Evolutionary conservation across 1,284 basidiomycete genomes (phyloP).

Genomic region (Leccinum pachyderme): DNA sequence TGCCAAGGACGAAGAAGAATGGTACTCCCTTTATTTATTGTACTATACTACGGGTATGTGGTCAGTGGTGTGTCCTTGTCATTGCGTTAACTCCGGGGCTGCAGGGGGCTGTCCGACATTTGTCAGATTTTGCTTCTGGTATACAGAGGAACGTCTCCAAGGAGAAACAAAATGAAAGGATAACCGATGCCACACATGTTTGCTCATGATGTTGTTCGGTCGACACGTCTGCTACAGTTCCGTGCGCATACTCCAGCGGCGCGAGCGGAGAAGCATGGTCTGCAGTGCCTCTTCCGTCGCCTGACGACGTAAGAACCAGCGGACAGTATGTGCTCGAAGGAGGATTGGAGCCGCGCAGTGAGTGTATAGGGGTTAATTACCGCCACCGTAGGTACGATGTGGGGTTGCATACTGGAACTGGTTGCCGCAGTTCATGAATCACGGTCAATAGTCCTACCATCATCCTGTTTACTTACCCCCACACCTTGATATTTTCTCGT

Average conservation of each 20-base stretch:
- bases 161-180: neutral
- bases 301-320: too few species aligned
- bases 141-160: neutral
- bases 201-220: neutral
- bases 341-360: too few species aligned
- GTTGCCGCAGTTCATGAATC: too few species aligned
- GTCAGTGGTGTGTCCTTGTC: neutral
- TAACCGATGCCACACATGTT: neutral
- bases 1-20: neutral
- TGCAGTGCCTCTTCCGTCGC: too few species aligned
- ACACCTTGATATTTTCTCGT: neutral
- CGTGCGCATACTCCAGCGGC: too few species aligned
- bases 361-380: too few species aligned
- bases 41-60: neutral
- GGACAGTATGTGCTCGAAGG: too few species aligned
- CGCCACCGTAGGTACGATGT: too few species aligned
- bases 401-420: too few species aligned
- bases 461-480: neutral
- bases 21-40: neutral
- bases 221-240: too few species aligned
- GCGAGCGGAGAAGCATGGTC: too few species aligned
- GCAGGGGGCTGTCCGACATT: neutral
- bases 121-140: neutral
- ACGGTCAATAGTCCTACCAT: too few species aligned
- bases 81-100: neutral